Conservation (phyloP, 306 rosid species). For the Rubus idaeus region DNA sequence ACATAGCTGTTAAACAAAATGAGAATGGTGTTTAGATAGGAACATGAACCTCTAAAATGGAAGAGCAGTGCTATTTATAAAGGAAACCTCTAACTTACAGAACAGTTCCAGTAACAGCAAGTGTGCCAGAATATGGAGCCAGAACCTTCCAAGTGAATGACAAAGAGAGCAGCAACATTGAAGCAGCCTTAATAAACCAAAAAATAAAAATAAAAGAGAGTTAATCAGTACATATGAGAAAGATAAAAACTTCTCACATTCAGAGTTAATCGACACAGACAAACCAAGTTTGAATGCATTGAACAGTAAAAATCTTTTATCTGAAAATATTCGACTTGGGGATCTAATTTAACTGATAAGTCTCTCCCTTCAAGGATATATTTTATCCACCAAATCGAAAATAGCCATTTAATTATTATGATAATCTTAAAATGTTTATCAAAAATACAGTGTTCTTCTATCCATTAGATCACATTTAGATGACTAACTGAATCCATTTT, state of each 20-base stretch:
- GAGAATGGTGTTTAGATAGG: neutral
- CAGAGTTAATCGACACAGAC: neutral
- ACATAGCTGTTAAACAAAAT: constrained; percentile 61
- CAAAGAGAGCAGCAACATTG: constrained; percentile 89
- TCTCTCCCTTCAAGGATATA: neutral
- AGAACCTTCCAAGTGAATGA: constrained; percentile 83
- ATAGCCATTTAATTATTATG: neutral
- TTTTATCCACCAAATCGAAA: neutral
- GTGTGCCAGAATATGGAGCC: constrained; percentile 75
- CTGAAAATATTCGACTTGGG: neutral
- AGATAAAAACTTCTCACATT: constrained; percentile 19
- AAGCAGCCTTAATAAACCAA: constrained; percentile 62
- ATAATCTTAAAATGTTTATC: neutral
- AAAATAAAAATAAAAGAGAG: neutral
- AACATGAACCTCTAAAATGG: neutral
- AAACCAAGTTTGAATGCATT: neutral
- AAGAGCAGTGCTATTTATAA: neutral
- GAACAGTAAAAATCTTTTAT: neutral
- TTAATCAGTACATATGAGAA: neutral
- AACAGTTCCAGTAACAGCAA: constrained; percentile 88
- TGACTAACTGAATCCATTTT: neutral
- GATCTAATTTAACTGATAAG: too few species aligned
- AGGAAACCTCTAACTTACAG: constrained; percentile 59
- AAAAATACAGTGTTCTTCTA: neutral
- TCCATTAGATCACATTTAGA: neutral